Percentiles rank a stretch among this genome's conserved stretches.
phyloP scores from a whole-genome alignment of 208 protist genomes.

The Vickermania spadyakhi region DNA sequence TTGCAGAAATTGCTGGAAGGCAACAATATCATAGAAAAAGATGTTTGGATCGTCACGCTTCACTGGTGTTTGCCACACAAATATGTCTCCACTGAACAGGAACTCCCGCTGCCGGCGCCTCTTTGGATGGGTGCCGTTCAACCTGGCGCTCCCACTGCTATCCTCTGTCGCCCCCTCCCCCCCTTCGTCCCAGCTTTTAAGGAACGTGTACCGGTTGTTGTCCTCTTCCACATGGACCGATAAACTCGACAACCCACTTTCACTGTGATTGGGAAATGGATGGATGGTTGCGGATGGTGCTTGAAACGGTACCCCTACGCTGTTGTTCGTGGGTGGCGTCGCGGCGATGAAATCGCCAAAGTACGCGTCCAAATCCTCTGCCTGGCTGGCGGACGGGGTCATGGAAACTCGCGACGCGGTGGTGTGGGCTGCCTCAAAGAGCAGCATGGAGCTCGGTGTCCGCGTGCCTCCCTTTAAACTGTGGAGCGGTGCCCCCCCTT shows the following conservation, averaged over 20 bases:
- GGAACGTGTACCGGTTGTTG: neutral
- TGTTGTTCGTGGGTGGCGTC: neutral
- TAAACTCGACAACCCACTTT: neutral
- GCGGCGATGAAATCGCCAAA: neutral
- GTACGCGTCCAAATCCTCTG: neutral
- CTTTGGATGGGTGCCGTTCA: constrained; percentile 8
- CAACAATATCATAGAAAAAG: constrained; percentile 73
- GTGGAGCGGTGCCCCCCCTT: neutral
- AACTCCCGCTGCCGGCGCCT: constrained; percentile 19
- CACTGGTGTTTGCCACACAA: constrained; percentile 55
- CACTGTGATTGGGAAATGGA: neutral
- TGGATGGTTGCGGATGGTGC: neutral
- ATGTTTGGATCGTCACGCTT: constrained; percentile 32
- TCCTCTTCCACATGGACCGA: neutral
- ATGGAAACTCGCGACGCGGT: neutral
- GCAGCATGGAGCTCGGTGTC: neutral
- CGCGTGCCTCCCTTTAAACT: too few relatives aligned
- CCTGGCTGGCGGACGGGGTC: neutral
- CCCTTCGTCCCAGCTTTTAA: neutral
- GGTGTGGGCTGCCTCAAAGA: neutral
- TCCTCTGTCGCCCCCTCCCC: neutral
- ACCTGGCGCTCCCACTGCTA: neutral
- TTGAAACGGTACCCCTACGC: neutral
- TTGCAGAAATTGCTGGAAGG: constrained; percentile 73
- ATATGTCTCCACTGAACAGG: constrained; percentile 55